These are phyloP conservation scores for Rehmannia glutinosa DNA, from an alignment of 257 asterid genomes.

Conservation along the genomic window DNA sequence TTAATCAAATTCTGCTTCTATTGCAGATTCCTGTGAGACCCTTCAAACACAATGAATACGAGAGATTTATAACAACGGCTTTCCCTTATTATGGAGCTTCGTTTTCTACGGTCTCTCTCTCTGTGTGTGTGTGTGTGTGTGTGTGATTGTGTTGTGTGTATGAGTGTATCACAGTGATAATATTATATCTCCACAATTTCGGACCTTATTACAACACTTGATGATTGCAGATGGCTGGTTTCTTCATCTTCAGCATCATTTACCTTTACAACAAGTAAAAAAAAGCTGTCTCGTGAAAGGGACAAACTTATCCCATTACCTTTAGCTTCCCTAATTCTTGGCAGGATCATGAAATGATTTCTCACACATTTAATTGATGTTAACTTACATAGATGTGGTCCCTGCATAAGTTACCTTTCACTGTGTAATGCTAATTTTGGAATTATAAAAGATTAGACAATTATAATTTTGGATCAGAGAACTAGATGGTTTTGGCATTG, in stretches of 20 bases:
- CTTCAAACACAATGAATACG: constrained; percentile 64
- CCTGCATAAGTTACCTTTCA: background rate
- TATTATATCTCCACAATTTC: background rate
- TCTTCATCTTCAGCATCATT: constrained; percentile 40
- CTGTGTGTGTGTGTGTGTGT: background rate
- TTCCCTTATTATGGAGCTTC: constrained; percentile 77
- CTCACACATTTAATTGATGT: constrained; percentile 5
- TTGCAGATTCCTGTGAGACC: constrained; percentile 79
- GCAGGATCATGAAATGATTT: background rate
- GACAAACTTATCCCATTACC: background rate
- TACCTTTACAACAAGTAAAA: constrained; percentile 41
- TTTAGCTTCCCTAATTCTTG: background rate
- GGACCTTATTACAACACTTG: background rate
- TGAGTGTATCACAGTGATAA: background rate
- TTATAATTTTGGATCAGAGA: background rate
- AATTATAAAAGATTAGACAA: background rate
- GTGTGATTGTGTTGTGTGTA: background rate
- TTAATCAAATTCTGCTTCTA: background rate
- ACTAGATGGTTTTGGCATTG: background rate
- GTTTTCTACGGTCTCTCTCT: constrained; percentile 39
- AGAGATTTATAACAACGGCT: constrained; percentile 59
- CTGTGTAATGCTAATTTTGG: background rate
- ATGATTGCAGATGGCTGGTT: constrained; percentile 40
- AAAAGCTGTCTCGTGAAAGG: background rate
- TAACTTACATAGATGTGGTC: background rate